Evolutionary conservation across 192 early-diverging fungal species (phyloP), one percentile per base, ranked within the genome.

Genomic region (Spinellus fusiger): DNA sequence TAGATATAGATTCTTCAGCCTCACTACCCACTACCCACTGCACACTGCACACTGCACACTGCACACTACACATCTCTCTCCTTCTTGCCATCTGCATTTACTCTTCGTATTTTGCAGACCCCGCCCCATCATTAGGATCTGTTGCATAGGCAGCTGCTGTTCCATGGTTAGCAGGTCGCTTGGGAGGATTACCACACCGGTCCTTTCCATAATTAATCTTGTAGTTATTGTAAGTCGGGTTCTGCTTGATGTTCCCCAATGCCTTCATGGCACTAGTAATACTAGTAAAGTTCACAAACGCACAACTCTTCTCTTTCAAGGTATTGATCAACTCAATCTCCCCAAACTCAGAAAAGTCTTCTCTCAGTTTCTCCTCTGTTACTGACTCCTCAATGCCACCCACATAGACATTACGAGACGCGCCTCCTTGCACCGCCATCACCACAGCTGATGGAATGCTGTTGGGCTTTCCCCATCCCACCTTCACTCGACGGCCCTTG

Each of bases 311-410:
- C 31, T 92, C 90, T 47, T 70, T 73, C 25, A 93, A 65, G 22
- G 89, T 84, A 77, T 93, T 90, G 56, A 94, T 78, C 55, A 89
- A 57, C 64, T 94, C 92, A 33, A 93, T 86, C 49, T 93, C 90
- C 12, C 92, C 92, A 80, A 80, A 94, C 28, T 80, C 74, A 0
- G 77, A 57, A 68, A 94, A 94, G 58, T 94, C 92, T 22, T 63
- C 49, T 2, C 82, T 75, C 12, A 94, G 79, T 26, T 78, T 75
- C n/a, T 89, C 88, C 50, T 83, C 87, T 1, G 77, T 81, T 9
- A 90, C 70, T 4, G 31, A 31, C 0, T 76, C 84, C 35, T 85
- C 82, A 12, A 91, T 65, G 25, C 74, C 73, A 9, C 89, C 89
- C 58, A 93, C 68, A 73, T 91, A 87, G 8, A 93, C 85, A 62